Conservation (phyloP, 2,329 filamentous ascomycete genomes). For the Chaetomiaceae sp. region DNA sequence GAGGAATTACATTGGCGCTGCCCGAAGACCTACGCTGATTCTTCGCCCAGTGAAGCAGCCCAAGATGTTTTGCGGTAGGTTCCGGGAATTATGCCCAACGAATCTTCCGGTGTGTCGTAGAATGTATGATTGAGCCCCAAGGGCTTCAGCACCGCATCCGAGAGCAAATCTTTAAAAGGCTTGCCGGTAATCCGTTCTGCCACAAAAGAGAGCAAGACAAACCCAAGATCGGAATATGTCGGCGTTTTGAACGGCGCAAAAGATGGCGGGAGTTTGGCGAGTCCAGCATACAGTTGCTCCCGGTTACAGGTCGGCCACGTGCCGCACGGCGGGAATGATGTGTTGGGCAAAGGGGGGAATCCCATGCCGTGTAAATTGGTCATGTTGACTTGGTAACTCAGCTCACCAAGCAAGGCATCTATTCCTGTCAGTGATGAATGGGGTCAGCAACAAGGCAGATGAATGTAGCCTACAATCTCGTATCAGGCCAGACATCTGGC, state of each 20-base stretch:
- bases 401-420: constrained; percentile 28
- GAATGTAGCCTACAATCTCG: constrained; percentile 34
- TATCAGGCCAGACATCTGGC: constrained; percentile 32
- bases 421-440: neutral
- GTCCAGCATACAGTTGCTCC: constrained; percentile 17
- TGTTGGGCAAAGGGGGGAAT: constrained; percentile 27
- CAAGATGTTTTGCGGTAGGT: constrained; percentile 30
- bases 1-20: no score
- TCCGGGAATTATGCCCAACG: constrained; percentile 35
- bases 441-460: no score
- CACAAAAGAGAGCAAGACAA: constrained; percentile 35
- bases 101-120: constrained; percentile 30
- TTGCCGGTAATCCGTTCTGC: constrained; percentile 35
- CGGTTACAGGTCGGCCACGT: constrained; percentile 31
- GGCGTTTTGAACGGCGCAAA: constrained; percentile 35
- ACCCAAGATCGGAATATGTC: constrained; percentile 38
- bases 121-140: constrained; percentile 34
- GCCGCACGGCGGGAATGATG: constrained; percentile 33
- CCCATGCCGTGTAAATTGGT: constrained; percentile 26
- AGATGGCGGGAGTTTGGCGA: constrained; percentile 28
- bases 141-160: constrained; percentile 31
- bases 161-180: constrained; percentile 30
- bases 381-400: constrained; percentile 22
- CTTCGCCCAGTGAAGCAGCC: constrained; percentile 32
- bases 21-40: constrained; percentile 29